Evolutionary conservation across 176 grass and related monocot species (phyloP), one percentile per base, ranked within the genome.

Genomic region (Carex parvula): DNA sequence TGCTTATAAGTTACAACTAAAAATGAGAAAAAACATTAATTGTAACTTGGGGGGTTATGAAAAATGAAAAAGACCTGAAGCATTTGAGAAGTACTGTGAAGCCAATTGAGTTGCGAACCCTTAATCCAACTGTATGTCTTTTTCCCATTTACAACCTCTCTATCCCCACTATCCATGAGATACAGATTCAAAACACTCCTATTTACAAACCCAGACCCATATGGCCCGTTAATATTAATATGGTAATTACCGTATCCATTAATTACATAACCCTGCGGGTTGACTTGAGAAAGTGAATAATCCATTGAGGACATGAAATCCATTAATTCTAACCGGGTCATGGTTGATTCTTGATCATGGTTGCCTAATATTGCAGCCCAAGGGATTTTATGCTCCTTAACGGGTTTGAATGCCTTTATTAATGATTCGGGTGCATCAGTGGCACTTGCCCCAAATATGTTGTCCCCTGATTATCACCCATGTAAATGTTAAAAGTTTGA

Each of bases 351-450:
- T 64, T 95, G 95, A 39, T 98, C 91, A 53, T 98, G 95, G 60
- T 95, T 98, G 65, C 91, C 95, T 87, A 98, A 86, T 75, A 98
- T 91, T 37, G 92, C 92, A 17, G 92, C 91, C 95, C 95, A 98
- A 64, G 95, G 90, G 54, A 90, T 88, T 79, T 84, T 88, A 60
- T 82, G 94, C 48, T 93, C 88, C 2, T 85, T 93, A 20, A 90
- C 93, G 69, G 95, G 91, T 59, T 85, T 67, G 83, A 98, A 86
- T 53, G 91, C 91, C 84, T 84, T 90, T 56, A 98, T 89, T 50
- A 98, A 86, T 7, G 93, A 98, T 89, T 98, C 95, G 13, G 95
- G 90, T 59, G 95, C 95, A 89, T 98, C 95, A 12, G 93, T 88
- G 58, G 91, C 92, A 79, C 93, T 98, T 39, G 82, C 39, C 33